Evolutionary conservation across 1,139 yeast species (phyloP).

Genomic region (Suhomyces choctaworum): DNA sequence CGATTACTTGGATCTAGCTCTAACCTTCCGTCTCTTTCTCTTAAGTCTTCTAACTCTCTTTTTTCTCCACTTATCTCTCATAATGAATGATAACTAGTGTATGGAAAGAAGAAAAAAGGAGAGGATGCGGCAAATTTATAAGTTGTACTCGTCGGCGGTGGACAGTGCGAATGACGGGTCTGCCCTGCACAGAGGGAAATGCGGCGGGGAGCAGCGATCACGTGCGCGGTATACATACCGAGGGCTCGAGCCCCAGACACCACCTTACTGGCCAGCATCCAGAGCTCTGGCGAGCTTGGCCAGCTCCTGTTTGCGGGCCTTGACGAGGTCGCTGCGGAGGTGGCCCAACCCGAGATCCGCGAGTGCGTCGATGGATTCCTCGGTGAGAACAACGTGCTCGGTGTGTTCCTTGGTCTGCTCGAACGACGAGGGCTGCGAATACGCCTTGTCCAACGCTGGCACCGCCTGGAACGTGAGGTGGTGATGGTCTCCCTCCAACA

Average conservation of each 20-base stretch:
- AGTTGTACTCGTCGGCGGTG: conserved; percentile 9
- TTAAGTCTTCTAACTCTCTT: conserved; percentile 99
- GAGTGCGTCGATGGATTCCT: conserved; percentile 34
- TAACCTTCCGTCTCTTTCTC: conserved; percentile 99
- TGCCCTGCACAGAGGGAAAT: conserved; percentile 2
- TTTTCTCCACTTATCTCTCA: conserved; percentile 98
- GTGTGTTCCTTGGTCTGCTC: too few relatives aligned
- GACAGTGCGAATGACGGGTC: conserved; percentile 6
- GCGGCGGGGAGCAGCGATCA: conserved; percentile 6
- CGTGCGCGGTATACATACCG: conserved; percentile 4
- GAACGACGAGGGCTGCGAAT: too few relatives aligned
- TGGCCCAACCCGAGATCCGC: conserved; percentile 35
- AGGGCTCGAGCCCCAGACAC: conserved; percentile 12
- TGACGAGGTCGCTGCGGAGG: conserved; percentile 40
- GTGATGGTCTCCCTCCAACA: conserved; percentile 37
- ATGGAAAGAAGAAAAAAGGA: conserved; percentile 17
- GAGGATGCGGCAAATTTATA: conserved; percentile 14
- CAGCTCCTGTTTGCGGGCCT: conserved; percentile 52
- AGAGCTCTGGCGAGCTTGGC: conserved; percentile 19
- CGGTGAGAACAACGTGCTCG: conserved; percentile 29
- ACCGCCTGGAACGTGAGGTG: conserved; percentile 27
- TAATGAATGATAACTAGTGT: conserved; percentile 40
- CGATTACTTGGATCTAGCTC: conserved; percentile 98
- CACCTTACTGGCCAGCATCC: not conserved
- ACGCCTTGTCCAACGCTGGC: conserved; percentile 23